A percentile compares a stretch with the other conserved stretches of the same genome.
These are phyloP conservation scores for Cadophora malorum DNA, from an alignment of 2,329 filamentous ascomycete species.

Conservation along the genomic window DNA sequence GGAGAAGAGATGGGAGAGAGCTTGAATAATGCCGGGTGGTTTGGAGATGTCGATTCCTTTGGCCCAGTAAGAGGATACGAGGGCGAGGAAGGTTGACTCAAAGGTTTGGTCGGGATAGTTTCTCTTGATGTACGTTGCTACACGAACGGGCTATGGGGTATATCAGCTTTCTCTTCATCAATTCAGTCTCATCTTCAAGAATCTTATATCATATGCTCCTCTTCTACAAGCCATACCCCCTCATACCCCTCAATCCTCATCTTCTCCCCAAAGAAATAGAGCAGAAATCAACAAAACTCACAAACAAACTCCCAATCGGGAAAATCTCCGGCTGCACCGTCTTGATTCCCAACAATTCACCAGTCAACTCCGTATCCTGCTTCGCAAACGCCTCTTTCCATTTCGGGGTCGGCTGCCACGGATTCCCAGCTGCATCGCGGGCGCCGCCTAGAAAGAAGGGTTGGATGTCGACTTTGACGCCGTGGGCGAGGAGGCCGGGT, in stretches of 20 bases:
- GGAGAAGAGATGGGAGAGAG: constrained; percentile 29
- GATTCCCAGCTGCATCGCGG: constrained; percentile 31
- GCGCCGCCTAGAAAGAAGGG: constrained; percentile 36
- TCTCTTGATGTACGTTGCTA: constrained; percentile 33
- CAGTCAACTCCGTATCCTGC: constrained; percentile 31
- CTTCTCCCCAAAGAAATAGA: not conserved
- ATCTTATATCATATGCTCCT: not conserved
- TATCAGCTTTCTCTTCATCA: not conserved
- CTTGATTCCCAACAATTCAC: constrained; percentile 31
- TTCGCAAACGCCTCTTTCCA: constrained; percentile 30
- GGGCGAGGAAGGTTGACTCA: constrained; percentile 30
- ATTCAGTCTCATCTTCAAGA: not conserved
- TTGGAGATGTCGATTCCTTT: constrained; percentile 32
- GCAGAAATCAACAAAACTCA: constrained; percentile 19
- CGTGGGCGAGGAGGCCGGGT: constrained; percentile 29
- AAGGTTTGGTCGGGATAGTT: constrained; percentile 28
- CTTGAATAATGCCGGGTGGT: constrained; percentile 28
- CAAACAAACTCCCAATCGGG: constrained; percentile 32
- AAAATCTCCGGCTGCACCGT: constrained; percentile 30
- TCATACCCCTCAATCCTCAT: not conserved
- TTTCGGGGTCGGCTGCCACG: constrained; percentile 31
- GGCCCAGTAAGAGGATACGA: constrained; percentile 33
- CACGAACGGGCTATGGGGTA: constrained; percentile 29
- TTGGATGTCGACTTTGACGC: constrained; percentile 33
- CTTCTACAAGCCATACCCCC: no score